Evolutionary conservation across 1,284 basidiomycete species (phyloP), one percentile per base, ranked within the genome.

Genomic region (Vanrija sp.): DNA sequence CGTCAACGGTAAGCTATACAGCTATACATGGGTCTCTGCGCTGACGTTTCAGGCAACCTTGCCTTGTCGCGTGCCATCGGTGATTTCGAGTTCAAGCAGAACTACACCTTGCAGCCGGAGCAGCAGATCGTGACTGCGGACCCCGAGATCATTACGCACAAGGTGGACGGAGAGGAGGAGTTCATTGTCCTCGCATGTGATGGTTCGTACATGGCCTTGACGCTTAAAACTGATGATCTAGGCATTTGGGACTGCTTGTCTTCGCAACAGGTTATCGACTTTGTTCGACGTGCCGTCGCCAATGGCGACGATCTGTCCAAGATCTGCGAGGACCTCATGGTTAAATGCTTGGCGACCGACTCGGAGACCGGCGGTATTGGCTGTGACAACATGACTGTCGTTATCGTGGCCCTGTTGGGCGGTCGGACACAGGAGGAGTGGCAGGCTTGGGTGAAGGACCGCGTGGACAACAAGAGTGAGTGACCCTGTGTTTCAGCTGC

Each of bases 81-180:
- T 54, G 96, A 99, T 75, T 98, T 98, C 72, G 93, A 97, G 68
- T 99, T 97, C 82, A 99, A 99, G 83, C 93, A 95, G 78, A 95
- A 94, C 72, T 83, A 83, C 51, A 78, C 83, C 10, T 78, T 98
- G 16, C 78, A 83, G 26, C 85, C 94, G 16, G 94, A 98, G 77
- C 83, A 86, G 55, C 96, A 99, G 77, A 88, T 96, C 55, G 97
- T 99, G 63, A 98, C 96, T 4, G 85, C 91, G 51, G 85, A 98
- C 74, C 96, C 96, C 23, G 96, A 99, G 61, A 82, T 99, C 63
- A 87, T 84, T 29, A 80, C 82, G 47, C 94, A 97, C 78, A 79
- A 87, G 55, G 80, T 89, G 29, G 85, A 87, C 1, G 83, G 84
- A 10, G 93, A 98, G 60, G 96, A 99, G 70, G 96, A 99, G 76